These are phyloP conservation scores for Xylaria sp. DNA, from an alignment of 2,329 filamentous ascomycete genomes.

Conservation along the genomic window DNA sequence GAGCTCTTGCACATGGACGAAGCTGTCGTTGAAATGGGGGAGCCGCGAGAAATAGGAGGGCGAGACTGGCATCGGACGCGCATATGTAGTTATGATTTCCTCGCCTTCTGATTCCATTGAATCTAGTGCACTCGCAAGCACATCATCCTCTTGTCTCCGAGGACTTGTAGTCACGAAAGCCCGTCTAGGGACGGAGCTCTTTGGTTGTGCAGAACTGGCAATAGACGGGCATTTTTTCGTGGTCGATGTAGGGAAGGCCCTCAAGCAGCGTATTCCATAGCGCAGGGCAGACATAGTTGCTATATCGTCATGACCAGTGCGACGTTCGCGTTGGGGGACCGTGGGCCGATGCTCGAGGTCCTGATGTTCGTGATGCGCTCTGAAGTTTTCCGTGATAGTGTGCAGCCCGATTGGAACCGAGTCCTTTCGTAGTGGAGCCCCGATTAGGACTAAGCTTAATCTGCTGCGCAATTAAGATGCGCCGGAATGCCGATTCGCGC, in stretches of 20 bases:
- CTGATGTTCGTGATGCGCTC: conserved; percentile 22
- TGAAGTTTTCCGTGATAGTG: conserved; percentile 30
- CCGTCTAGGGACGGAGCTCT: conserved; percentile 37
- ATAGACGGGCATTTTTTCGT: conserved; percentile 42
- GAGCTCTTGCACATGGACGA: conserved; percentile 77
- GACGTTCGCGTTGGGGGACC: not conserved
- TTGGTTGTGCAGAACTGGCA: conserved; percentile 32
- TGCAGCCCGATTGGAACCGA: conserved; percentile 8
- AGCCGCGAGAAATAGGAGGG: conserved; percentile 95
- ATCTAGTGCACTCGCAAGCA: conserved; percentile 25
- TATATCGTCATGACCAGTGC: conserved; percentile 45
- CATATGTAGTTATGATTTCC: conserved; percentile 52
- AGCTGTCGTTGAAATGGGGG: conserved; percentile 85
- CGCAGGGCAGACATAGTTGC: conserved; percentile 48
- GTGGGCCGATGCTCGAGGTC: conserved; percentile 20
- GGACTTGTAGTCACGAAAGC: conserved; percentile 37
- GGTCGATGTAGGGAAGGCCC: conserved; percentile 41
- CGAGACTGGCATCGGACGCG: conserved; percentile 83
- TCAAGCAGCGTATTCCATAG: conserved; percentile 47
- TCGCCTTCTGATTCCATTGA: conserved; percentile 45
- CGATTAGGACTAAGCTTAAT: conserved; percentile 4
- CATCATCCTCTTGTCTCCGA: conserved; percentile 26
- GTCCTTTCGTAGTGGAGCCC: conserved; percentile 27
- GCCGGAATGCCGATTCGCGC: conserved; percentile 39
- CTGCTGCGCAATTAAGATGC: conserved; percentile 43